These are phyloP conservation scores for Luffa aegyptiaca DNA, from an alignment of 306 rosid species.

Conservation along the genomic window DNA sequence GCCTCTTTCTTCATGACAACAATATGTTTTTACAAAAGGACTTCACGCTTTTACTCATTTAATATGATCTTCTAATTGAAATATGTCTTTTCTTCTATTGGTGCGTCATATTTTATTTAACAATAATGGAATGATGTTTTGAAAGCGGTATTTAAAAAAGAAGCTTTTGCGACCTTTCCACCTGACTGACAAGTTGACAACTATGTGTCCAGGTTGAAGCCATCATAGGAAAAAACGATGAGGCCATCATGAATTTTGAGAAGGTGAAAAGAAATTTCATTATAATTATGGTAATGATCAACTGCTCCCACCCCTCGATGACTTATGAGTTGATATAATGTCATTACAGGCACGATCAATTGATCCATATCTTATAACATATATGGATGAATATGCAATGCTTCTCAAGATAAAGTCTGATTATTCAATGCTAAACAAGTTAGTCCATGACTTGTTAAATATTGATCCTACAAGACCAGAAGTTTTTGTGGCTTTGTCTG, in stretches of 20 bases:
- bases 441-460: constrained; percentile 78
- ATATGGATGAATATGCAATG: constrained; percentile 99
- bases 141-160: background rate
- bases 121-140: background rate
- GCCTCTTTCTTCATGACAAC: background rate
- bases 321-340: constrained; percentile 13
- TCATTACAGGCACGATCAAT: constrained; percentile 71
- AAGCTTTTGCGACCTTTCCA: constrained; percentile 6
- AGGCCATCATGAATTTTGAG: constrained; percentile 87
- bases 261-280: constrained; percentile 40
- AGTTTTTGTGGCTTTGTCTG: constrained; percentile 90
- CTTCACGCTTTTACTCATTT: background rate
- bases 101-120: background rate
- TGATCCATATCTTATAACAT: constrained; percentile 81
- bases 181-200: background rate
- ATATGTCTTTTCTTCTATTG: background rate
- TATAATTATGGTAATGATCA: constrained; percentile 4
- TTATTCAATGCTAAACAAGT: constrained; percentile 72
- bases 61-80: background rate
- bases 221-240: constrained; percentile 87
- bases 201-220: constrained; percentile 76
- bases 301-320: background rate
- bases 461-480: constrained; percentile 92
- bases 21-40: background rate
- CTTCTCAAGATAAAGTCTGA: constrained; percentile 87